phyloP scores from a whole-genome alignment of 371 early-diverging fungal genomes.

The Chytridium lagenaria region DNA sequence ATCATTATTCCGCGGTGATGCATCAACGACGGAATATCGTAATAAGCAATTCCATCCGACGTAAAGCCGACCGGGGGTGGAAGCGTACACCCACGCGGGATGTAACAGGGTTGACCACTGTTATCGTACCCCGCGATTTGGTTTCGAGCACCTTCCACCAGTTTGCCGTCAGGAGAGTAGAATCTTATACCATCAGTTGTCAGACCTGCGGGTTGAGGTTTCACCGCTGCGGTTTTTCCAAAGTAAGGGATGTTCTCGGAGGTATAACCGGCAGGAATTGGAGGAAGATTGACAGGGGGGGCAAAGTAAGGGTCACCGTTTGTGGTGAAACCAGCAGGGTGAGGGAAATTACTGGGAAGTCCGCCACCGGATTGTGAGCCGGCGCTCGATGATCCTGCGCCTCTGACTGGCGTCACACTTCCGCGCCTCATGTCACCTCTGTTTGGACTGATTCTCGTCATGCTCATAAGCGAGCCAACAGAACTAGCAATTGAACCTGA shows the following conservation, averaged over 20 bases:
- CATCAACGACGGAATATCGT: slow-evolving; percentile 58
- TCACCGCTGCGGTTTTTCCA: slow-evolving; percentile 50
- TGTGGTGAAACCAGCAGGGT: slow-evolving; percentile 52
- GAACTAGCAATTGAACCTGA: slow-evolving; percentile 5
- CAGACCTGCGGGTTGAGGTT: slow-evolving; percentile 56
- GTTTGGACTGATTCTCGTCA: slow-evolving; percentile 1
- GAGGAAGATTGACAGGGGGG: slow-evolving; percentile 59
- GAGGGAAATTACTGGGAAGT: slow-evolving; percentile 36
- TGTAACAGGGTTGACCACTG: slow-evolving; percentile 60
- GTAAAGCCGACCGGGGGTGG: slow-evolving; percentile 63
- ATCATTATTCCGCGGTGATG: slow-evolving; percentile 58
- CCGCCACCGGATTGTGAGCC: slow-evolving; percentile 9
- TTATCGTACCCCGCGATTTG: slow-evolving; percentile 59
- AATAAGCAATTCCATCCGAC: slow-evolving; percentile 61
- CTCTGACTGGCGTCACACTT: slow-evolving; percentile 3
- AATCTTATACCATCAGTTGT: slow-evolving; percentile 55
- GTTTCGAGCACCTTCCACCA: slow-evolving; percentile 40
- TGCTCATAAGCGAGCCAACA: slow-evolving; percentile 14
- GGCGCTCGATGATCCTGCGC: not conserved
- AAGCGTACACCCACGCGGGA: slow-evolving; percentile 58
- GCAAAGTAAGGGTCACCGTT: slow-evolving; percentile 60
- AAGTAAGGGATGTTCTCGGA: slow-evolving; percentile 53
- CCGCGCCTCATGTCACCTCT: not conserved
- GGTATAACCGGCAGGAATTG: slow-evolving; percentile 60
- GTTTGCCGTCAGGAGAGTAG: slow-evolving; percentile 50